Conservation (phyloP, 2,329 filamentous ascomycete species). For the Fusarium pseudograminearum region DNA sequence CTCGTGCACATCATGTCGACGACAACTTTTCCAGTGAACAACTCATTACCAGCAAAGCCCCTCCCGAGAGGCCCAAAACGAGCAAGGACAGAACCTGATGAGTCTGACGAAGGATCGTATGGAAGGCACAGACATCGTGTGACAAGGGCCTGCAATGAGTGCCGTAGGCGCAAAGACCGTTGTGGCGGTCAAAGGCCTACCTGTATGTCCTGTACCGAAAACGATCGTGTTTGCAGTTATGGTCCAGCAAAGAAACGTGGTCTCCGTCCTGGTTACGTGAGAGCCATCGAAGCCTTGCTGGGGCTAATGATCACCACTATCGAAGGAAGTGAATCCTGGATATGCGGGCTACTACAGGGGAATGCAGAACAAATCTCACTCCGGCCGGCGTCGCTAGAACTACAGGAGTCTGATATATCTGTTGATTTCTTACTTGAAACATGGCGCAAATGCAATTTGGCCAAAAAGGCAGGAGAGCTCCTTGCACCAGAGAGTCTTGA, state of each 20-base stretch:
- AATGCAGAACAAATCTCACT: fast-evolving
- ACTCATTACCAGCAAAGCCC: neutral
- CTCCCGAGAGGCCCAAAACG: neutral
- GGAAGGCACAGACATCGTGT: conserved; percentile 7
- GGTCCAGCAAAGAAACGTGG: conserved; percentile 16
- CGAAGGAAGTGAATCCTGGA: neutral
- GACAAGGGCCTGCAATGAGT: conserved; percentile 20
- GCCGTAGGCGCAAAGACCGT: conserved; percentile 3
- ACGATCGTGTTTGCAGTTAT: conserved; percentile 1
- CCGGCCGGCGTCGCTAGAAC: fast-evolving
- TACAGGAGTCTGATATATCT: neutral
- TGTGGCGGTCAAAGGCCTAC: conserved; percentile 4
- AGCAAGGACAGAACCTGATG: conserved; percentile 1
- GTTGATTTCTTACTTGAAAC: conserved; percentile 4
- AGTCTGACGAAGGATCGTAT: neutral
- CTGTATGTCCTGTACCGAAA: conserved; percentile 7
- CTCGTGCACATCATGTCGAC: neutral
- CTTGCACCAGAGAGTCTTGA: neutral
- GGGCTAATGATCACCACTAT: neutral
- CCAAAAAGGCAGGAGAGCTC: neutral
- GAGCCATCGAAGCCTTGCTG: conserved; percentile 13
- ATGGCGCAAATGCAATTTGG: conserved; percentile 7
- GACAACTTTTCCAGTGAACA: neutral
- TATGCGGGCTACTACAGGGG: neutral
- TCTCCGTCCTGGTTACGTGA: conserved; percentile 6